Evolutionary conservation across 371 early-diverging fungal species (phyloP).

Genomic region (Mucor circinelloides): DNA sequence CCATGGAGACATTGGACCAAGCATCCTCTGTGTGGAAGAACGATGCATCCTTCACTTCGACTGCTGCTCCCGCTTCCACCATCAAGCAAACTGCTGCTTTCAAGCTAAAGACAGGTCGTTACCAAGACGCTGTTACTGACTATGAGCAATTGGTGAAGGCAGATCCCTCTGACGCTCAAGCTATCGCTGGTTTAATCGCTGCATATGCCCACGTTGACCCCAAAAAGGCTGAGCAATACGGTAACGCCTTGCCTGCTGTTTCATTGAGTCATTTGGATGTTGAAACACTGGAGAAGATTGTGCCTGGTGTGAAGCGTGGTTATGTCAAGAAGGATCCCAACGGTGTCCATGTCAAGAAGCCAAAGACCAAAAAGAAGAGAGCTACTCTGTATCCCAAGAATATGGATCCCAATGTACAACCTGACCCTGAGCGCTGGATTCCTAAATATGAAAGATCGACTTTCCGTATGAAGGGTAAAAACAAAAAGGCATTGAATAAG

Average conservation of each 20-base stretch:
- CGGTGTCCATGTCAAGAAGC: constrained; percentile 27
- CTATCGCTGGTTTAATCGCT: constrained; percentile 71
- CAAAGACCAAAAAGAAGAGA: constrained; percentile 65
- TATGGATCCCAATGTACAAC: constrained; percentile 47
- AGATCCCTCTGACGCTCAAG: constrained; percentile 68
- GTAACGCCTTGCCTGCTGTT: constrained; percentile 57
- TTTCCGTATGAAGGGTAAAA: constrained; percentile 59
- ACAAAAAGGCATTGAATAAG: constrained; percentile 52
- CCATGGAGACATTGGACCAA: constrained; percentile 59
- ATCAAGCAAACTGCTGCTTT: constrained; percentile 72
- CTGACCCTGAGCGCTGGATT: constrained; percentile 82
- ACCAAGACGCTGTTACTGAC: constrained; percentile 68
- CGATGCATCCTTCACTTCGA: constrained; percentile 15
- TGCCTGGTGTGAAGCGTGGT: constrained; percentile 67
- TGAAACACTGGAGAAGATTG: constrained; percentile 56
- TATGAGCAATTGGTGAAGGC: constrained; percentile 70
- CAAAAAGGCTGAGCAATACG: constrained; percentile 72
- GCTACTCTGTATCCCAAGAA: constrained; percentile 65
- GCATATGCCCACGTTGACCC: constrained; percentile 71
- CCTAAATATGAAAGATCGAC: constrained; percentile 70
- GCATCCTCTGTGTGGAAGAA: constrained; percentile 63
- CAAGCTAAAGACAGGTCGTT: constrained; percentile 64
- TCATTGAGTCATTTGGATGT: constrained; percentile 48
- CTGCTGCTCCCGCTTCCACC: constrained; percentile 43
- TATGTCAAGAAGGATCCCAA: constrained; percentile 55